Base-by-base conservation (phyloP, 805 yeast genomes). In the Cephaloascus fragrans region DNA sequence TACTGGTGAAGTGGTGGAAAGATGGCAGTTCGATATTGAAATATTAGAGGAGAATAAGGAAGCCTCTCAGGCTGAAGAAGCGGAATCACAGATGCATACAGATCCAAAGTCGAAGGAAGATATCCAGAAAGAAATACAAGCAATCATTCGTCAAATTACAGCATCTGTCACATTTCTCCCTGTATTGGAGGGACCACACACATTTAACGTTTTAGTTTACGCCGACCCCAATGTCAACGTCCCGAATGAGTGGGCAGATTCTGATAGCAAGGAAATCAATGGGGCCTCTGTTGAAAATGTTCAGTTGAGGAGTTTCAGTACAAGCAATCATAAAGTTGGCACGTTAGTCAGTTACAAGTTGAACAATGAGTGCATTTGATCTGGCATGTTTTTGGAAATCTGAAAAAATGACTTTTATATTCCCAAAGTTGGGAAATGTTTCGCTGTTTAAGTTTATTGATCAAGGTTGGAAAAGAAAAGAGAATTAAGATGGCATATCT, bases 121-220 rank as follows among this genome's bases (percentile, higher is more conserved):
- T 26, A 73, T 80, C 3, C 89, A 83, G 47, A 64, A 60, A 38
- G 93, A 87, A 46, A 85, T 88, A n/a, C 90, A 85, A 55, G 76
- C 87, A 0, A 79, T 89, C 4, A 77, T 89, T 32, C 73, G 96
- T 39, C 97, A 89, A 49, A 83, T 89, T 38, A 86, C 95, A 0
- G 86, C 95, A 0, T 80, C 93, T 33, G 85, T 84, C 2, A 77
- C 96, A 0, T 87, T 88, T 53, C 66, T 89, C 32, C 97, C 97
- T 0, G 71, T 81, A 18, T 60, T 89, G 20, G 75, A 74, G 9
- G 76, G 69, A 16, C 67, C 69, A 10, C 77, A 81, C 51, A 84
- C 96, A 0, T 87, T 89, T 57, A 87, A 83, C 50, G 90, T 89
- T 1, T 61, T 87, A 39, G 96, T 88, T 0, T 83, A 81, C 51